Conservation (phyloP, 768 basidiomycete genomes). For the Trametes elegans region DNA sequence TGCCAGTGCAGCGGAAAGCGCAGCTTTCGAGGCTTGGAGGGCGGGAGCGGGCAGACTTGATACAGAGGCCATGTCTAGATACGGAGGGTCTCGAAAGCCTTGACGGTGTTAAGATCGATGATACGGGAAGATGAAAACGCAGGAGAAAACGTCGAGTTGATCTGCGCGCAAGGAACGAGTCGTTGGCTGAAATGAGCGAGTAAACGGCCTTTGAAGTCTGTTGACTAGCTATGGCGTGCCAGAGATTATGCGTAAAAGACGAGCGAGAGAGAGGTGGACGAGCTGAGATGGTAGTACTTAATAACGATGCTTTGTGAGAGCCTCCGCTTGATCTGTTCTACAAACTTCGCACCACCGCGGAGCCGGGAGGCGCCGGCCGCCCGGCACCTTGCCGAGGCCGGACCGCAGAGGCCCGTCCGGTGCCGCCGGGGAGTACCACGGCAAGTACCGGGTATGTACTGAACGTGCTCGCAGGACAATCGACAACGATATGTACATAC, state of each 20-base stretch:
- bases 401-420: too few species aligned
- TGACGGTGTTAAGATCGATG: slow-evolving; percentile 7
- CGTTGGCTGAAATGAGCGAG: slow-evolving; percentile 12
- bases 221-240: background rate
- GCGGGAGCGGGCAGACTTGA: slow-evolving; percentile 62
- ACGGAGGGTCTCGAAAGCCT: background rate
- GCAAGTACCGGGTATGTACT: too few species aligned
- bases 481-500: too few species aligned
- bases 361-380: background rate
- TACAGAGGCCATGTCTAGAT: slow-evolving; percentile 22
- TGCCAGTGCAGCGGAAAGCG: slow-evolving; percentile 69
- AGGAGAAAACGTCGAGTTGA: background rate
- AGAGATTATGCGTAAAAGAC: slow-evolving; percentile 12
- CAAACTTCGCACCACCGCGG: slow-evolving; percentile 5
- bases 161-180: slow-evolving; percentile 2
- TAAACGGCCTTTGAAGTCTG: background rate
- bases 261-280: too few species aligned
- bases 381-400: too few species aligned
- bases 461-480: too few species aligned
- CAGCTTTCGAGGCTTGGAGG: slow-evolving; percentile 77
- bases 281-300: slow-evolving; percentile 7
- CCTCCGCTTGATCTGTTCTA: slow-evolving; percentile 12
- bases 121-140: background rate
- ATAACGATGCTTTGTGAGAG: slow-evolving; percentile 18
- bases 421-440: too few species aligned